Evolutionary conservation across 768 basidiomycete genomes (phyloP).

Genomic region (Cyclocybe cylindracea): DNA sequence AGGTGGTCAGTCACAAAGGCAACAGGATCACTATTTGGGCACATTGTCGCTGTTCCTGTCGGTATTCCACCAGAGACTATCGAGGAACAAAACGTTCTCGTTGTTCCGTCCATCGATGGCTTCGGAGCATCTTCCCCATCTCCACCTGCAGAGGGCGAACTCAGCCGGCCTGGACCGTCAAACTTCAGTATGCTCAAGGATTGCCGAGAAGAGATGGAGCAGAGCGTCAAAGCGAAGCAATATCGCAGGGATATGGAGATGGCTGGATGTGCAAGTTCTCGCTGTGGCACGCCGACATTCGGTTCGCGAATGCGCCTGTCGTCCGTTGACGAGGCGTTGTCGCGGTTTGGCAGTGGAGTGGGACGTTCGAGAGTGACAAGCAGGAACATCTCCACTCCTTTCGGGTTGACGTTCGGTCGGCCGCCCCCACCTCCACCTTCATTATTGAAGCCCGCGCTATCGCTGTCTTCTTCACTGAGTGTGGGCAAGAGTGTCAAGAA

Average conservation of each 20-base stretch:
- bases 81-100: too few relatives aligned
- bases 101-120: too few relatives aligned
- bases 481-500: conserved; percentile 20
- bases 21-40: conserved; percentile 67
- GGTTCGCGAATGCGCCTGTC: conserved; percentile 53
- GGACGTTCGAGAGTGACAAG: conserved; percentile 16
- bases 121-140: too few relatives aligned
- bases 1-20: conserved; percentile 55
- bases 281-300: conserved; percentile 64
- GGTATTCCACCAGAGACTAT: conserved; percentile 37
- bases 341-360: conserved; percentile 36
- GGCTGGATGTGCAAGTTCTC: conserved; percentile 46
- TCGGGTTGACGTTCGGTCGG: not conserved
- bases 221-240: conserved; percentile 4
- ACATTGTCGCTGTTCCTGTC: conserved; percentile 68
- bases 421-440: conserved; percentile 4
- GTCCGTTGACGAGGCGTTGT: conserved; percentile 44
- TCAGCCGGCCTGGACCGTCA: too few relatives aligned
- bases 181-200: too few relatives aligned
- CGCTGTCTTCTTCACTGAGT: conserved; percentile 5
- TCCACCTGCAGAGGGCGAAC: too few relatives aligned
- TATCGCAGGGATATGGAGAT: conserved; percentile 30
- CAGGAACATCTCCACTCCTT: conserved; percentile 7
- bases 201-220: not conserved
- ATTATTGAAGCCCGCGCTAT: conserved; percentile 17